These are phyloP conservation scores for Plasmodium gonderi DNA, from an alignment of 169 alveolate species.

Conservation along the genomic window DNA sequence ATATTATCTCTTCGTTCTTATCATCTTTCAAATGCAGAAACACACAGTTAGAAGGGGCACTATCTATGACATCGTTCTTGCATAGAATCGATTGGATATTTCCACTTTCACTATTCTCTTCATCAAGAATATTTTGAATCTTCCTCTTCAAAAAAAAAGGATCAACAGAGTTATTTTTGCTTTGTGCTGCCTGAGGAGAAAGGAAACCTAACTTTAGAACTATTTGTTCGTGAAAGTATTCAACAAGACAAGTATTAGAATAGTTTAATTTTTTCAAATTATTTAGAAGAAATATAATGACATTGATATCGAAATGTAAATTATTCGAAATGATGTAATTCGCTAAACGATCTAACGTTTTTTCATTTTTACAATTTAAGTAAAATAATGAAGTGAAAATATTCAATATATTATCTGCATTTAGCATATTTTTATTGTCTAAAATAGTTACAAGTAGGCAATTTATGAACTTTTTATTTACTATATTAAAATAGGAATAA, in stretches of 20 bases:
- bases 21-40: not conserved
- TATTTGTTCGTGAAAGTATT: constrained; percentile 34
- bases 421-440: constrained; percentile 24
- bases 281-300: constrained; percentile 30
- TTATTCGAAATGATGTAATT: constrained; percentile 36
- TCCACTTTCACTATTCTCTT: not conserved
- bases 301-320: constrained; percentile 24
- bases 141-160: constrained; percentile 39
- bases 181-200: not conserved
- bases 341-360: constrained; percentile 23
- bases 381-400: constrained; percentile 61
- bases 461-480: constrained; percentile 39
- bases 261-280: constrained; percentile 51
- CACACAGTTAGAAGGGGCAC: not conserved
- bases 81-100: not conserved
- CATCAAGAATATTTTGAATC: constrained; percentile 22
- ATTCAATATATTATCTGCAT: constrained; percentile 36
- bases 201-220: constrained; percentile 13
- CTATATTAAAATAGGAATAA: constrained; percentile 47
- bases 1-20: not conserved
- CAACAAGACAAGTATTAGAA: constrained; percentile 4
- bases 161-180: constrained; percentile 1
- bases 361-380: constrained; percentile 49
- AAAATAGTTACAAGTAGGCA: constrained; percentile 22
- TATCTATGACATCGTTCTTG: not conserved